phyloP scores from a whole-genome alignment of 495 filamentous ascomycete species.

The Hypoxylon rickii region DNA sequence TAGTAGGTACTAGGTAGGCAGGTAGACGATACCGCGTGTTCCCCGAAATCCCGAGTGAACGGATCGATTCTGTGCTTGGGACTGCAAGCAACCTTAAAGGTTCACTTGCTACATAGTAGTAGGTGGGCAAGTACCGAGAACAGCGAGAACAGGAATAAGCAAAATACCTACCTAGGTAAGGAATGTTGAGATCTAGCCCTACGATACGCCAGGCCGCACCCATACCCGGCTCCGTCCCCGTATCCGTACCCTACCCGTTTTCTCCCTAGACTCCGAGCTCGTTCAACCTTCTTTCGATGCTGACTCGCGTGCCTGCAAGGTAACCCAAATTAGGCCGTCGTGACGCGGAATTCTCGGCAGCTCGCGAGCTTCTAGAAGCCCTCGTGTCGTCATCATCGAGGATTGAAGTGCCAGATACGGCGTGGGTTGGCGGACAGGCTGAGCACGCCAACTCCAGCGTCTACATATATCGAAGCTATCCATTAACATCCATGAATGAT shows the following conservation, averaged over 20 bases:
- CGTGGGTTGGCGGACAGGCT: too few species aligned
- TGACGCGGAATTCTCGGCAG: conserved; percentile 23
- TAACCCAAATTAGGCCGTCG: conserved; percentile 8
- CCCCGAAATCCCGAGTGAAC: conserved; percentile 20
- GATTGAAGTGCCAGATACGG: too few species aligned
- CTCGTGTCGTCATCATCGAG: conserved; percentile 23
- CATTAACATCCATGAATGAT: too few species aligned
- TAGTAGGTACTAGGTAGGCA: background rate
- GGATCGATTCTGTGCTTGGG: background rate
- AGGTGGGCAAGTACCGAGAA: too few species aligned
- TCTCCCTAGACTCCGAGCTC: background rate
- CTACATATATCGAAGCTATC: too few species aligned
- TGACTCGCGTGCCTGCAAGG: conserved; percentile 18
- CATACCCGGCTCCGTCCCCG: too few species aligned
- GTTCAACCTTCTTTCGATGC: conserved; percentile 14
- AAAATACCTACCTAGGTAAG: too few species aligned
- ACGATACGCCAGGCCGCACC: too few species aligned
- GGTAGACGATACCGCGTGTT: conserved; percentile 29
- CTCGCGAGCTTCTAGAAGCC: conserved; percentile 10
- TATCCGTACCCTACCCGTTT: too few species aligned
- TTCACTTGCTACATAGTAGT: background rate
- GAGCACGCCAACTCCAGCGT: too few species aligned
- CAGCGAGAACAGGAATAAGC: too few species aligned
- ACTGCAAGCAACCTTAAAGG: background rate
- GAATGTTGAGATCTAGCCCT: too few species aligned